Base-by-base conservation (phyloP, 1,284 basidiomycete genomes). In the Stygiomarasmius scandens region DNA sequence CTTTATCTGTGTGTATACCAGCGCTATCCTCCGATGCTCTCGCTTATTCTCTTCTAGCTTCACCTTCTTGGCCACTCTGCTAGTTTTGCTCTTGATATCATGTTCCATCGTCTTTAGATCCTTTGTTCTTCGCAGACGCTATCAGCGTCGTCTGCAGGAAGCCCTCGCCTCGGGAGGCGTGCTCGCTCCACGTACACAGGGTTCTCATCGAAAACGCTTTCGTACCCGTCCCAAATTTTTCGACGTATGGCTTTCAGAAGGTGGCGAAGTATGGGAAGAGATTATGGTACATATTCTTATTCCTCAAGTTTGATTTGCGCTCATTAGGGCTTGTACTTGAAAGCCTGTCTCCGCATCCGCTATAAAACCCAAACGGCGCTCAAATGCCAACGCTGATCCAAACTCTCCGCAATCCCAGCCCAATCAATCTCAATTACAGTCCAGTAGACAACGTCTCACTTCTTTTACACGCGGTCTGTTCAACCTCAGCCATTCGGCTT, bases 21-120 rank as follows among this genome's bases (percentile, higher is more conserved):
- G 53, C 43, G 48, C 54, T 57, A 58, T 53, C 55, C 41, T 32
- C 53, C 29, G 54, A 11, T 27, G 49, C 48, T 60, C 43, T 48
- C 62, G 62, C 60, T 49, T 61, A 25, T 61, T 58, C 22, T 53
- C 43, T 24, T 61, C 58, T 64, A 89, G 87, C 24, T 84, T 87
- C 68, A 89, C 86, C 0, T 89, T 89, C 67, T 80, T 89, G 38
- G 86, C 86, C 23, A 87, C 87, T 0, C 78, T 89, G 32, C 77
- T 87, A 63, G 75, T 89, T 48, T 79, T 90, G 54, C 75, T 90
- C 12, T 74, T 83, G 53, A 79, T 89, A 53, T 89, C 86, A 14
- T 82, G 76, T 49, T 79, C 81, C 5, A 85, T 90, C 62, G 79
- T 89, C 58, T 72, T 84, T 52, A 80, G 87, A 49, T 86, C 87